These are phyloP conservation scores for Penicillium lagena DNA, from an alignment of 495 filamentous ascomycete species.

Conservation along the genomic window DNA sequence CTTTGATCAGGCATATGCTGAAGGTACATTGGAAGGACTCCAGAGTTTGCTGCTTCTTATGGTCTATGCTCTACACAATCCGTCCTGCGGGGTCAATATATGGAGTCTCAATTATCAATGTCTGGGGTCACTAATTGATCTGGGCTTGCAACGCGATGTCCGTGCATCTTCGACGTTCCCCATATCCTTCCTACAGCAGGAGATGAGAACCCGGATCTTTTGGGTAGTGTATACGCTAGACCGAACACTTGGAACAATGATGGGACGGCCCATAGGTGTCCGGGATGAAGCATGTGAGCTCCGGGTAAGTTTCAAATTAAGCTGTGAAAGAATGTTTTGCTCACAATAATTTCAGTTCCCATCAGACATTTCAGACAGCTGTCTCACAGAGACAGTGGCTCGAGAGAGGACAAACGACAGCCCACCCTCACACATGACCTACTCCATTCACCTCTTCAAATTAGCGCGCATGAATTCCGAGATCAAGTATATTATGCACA, in stretches of 20 bases:
- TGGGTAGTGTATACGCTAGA: constrained; percentile 43
- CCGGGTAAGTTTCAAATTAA: constrained; percentile 21
- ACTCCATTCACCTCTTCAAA: constrained; percentile 37
- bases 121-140: constrained; percentile 36
- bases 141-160: constrained; percentile 40
- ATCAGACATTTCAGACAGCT: constrained; percentile 22
- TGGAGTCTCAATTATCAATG: constrained; percentile 46
- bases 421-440: constrained; percentile 30
- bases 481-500: constrained; percentile 44
- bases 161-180: constrained; percentile 20
- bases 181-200: constrained; percentile 36
- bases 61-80: constrained; percentile 41
- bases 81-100: constrained; percentile 36
- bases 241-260: constrained; percentile 40
- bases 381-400: constrained; percentile 7
- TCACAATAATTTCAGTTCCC: constrained; percentile 18
- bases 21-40: constrained; percentile 31
- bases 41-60: constrained; percentile 39
- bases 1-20: constrained; percentile 27
- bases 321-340: neutral
- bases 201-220: constrained; percentile 43
- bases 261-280: constrained; percentile 44
- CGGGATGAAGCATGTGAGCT: constrained; percentile 44
- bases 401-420: neutral
- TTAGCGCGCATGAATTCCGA: constrained; percentile 38